Evolutionary conservation across 176 grass and related monocot genomes (phyloP).

Genomic region (Oryza brachyantha): DNA sequence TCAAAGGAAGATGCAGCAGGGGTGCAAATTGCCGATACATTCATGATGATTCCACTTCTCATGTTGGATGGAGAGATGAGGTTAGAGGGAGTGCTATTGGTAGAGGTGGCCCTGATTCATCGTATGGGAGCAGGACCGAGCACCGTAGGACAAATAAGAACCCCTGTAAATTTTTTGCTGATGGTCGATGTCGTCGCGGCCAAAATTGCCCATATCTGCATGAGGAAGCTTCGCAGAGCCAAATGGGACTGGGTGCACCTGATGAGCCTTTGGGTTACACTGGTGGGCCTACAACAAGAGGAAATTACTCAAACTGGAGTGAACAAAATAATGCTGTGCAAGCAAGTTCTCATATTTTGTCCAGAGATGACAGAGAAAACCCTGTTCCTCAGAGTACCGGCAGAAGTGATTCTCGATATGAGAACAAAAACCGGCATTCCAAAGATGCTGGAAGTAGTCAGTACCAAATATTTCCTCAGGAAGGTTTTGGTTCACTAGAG

Average conservation of each 20-base stretch:
- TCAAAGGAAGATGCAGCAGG: constrained; percentile 71
- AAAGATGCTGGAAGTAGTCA: constrained; percentile 38
- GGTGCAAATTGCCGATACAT: constrained; percentile 64
- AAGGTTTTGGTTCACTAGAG: constrained; percentile 34
- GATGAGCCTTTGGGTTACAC: constrained; percentile 39
- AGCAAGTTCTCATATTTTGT: constrained; percentile 38
- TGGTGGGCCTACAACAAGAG: constrained; percentile 30
- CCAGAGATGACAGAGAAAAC: constrained; percentile 41
- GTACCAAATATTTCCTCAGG: constrained; percentile 38
- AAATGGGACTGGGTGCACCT: constrained; percentile 31
- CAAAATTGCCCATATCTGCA: constrained; percentile 77
- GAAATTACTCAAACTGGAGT: constrained; percentile 39
- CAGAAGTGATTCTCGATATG: constrained; percentile 38
- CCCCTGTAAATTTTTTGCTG: constrained; percentile 86
- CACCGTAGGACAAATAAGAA: constrained; percentile 55
- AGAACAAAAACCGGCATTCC: constrained; percentile 28
- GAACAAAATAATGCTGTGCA: constrained; percentile 34
- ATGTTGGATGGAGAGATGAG: constrained; percentile 70
- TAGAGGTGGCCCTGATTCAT: constrained; percentile 56
- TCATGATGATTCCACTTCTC: constrained; percentile 69
- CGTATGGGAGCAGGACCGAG: constrained; percentile 54
- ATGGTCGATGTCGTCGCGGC: constrained; percentile 70
- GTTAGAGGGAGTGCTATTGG: constrained; percentile 43
- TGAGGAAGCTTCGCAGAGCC: constrained; percentile 46
- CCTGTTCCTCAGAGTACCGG: constrained; percentile 30